A percentile compares a stretch with the other conserved stretches of the same genome.
These are phyloP conservation scores for Vararia minispora DNA, from an alignment of 768 basidiomycete genomes.

Conservation along the genomic window DNA sequence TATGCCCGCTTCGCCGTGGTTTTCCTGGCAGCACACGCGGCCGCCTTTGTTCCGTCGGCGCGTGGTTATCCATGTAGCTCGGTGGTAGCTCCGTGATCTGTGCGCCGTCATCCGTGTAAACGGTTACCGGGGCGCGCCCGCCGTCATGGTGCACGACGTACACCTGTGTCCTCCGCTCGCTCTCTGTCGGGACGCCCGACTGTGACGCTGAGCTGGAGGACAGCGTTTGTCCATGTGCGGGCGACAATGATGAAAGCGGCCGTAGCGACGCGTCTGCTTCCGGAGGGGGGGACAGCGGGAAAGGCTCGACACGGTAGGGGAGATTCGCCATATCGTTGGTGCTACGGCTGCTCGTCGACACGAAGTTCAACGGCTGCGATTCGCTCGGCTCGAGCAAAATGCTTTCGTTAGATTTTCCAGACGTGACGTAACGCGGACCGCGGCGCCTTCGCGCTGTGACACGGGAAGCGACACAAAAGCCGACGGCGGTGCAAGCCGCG, in stretches of 20 bases:
- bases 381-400: neutral
- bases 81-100: conserved; percentile 53
- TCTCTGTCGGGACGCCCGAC: neutral
- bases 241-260: no score
- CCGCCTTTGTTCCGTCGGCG: neutral
- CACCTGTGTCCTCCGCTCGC: conserved; percentile 22
- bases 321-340: neutral
- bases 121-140: conserved; percentile 45
- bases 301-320: conserved; percentile 13
- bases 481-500: neutral
- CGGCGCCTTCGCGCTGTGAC: neutral
- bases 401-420: no score
- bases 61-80: conserved; percentile 23
- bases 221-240: no score
- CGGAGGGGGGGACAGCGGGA: conserved; percentile 7
- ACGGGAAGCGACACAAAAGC: neutral
- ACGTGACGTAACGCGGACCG: neutral
- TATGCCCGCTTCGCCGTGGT: conserved; percentile 1
- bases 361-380: neutral
- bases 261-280: conserved; percentile 3
- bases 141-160: conserved; percentile 55
- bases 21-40: conserved; percentile 5
- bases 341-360: neutral
- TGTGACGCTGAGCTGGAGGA: no score
- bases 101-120: conserved; percentile 42